Evolutionary conservation across 2,329 filamentous ascomycete species (phyloP), one percentile per base, ranked within the genome.

Genomic region (Didymella glomerata): DNA sequence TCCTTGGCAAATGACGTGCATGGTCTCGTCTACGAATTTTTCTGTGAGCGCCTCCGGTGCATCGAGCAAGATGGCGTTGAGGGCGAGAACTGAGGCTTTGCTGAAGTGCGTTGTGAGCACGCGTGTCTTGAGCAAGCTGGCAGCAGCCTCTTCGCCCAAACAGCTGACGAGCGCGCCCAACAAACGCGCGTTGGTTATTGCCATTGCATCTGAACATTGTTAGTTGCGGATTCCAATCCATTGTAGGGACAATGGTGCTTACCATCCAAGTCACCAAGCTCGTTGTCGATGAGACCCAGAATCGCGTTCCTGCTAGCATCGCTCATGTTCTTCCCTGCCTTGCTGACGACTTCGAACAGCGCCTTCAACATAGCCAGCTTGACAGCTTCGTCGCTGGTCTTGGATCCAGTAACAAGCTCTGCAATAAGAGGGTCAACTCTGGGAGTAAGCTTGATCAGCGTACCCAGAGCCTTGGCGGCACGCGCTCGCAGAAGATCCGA

Each of bases 291-390:
- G 48, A 99, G 83, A 42, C 87, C 86, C 48, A 99, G 82, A 25
- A 99, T 92, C n/a, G 93, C 88, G 60, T 88, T 86, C 54, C 93
- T 88, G 47, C 94, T 97, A 22, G 88, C 82, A 70, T 98, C 95
- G 69, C 91, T 93, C 95, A 99, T 99, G 78, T 94, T 97, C 57
- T 85, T 84, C 54, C 95, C 95, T 18, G 93, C 94, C 79, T 97
- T 97, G 82, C 92, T 94, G 61, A 99, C 90, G 28, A 99, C 95
- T 74, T 98, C 94, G 74, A 96, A 97, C 45, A 99, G 80, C 3
- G 95, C 95, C 82, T 96, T 97, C 70, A 99, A 85, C 95, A 99
- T 99, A 27, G 95, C 95, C 66, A 90, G 95, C 78, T 88, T 91
- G 64, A 99, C 95, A 45, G 94, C 94, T 6, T 87, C 74, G 73